Evolutionary conservation across 1,284 basidiomycete genomes (phyloP).

Genomic region (Leccinum griseonigrum): DNA sequence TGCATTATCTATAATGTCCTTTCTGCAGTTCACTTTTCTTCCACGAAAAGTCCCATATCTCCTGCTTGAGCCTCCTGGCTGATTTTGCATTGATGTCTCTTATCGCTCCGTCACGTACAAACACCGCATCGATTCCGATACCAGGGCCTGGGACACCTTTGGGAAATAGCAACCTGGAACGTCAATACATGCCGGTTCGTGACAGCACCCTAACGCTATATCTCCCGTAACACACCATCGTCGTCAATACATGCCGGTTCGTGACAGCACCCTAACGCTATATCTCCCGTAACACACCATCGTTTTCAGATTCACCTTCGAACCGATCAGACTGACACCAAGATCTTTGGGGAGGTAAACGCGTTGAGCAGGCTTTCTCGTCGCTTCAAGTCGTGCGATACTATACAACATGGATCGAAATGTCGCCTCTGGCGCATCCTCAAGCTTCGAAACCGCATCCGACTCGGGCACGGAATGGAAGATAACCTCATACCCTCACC

Average conservation of each 20-base stretch:
- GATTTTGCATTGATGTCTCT: conserved; percentile 34
- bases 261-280: conserved; percentile 13
- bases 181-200: conserved; percentile 70
- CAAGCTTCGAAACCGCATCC: conserved; percentile 41
- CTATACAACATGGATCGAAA: conserved; percentile 81
- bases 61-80: conserved; percentile 46
- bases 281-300: not conserved
- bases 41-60: conserved; percentile 51
- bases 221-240: not conserved
- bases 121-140: conserved; percentile 24
- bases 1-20: conserved; percentile 50
- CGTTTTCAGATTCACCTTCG: conserved; percentile 70
- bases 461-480: conserved; percentile 42
- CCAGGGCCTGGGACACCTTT: conserved; percentile 38
- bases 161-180: conserved; percentile 37
- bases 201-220: not conserved
- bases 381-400: conserved; percentile 86
- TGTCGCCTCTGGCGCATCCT: conserved; percentile 44
- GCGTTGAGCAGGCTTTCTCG: conserved; percentile 86
- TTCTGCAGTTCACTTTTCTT: conserved; percentile 50
- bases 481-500: conserved; percentile 51
- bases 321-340: conserved; percentile 76
- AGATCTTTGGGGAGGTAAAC: conserved; percentile 91
- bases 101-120: conserved; percentile 17
- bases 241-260: conserved; percentile 72